A percentile compares a stretch with the other conserved stretches of the same genome.
Conservation (phyloP, 495 filamentous ascomycete species). For the Penicillium riverlandense region DNA sequence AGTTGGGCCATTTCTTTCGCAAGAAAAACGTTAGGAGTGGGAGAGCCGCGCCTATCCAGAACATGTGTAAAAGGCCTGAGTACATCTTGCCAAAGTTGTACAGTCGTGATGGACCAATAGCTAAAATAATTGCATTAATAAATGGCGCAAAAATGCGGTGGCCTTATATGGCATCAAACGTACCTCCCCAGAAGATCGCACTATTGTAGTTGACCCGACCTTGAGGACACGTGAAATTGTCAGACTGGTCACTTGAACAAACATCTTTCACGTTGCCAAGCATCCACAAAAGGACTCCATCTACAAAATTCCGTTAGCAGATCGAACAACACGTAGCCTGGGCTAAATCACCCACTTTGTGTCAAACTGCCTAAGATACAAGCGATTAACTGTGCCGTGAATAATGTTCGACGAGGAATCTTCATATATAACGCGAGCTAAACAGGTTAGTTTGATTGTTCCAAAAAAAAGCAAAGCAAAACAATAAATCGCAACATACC, state of each 20-base stretch:
- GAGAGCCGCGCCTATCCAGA: constrained; percentile 30
- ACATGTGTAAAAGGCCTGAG: constrained; percentile 22
- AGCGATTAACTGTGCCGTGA: constrained; percentile 31
- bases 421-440: constrained; percentile 36
- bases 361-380: constrained; percentile 32
- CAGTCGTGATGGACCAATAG: constrained; percentile 29
- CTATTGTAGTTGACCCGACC: constrained; percentile 34
- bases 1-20: constrained; percentile 27
- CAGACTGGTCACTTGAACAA: constrained; percentile 22
- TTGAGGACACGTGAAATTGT: constrained; percentile 35
- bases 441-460: background rate
- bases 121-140: background rate
- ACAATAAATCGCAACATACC: background rate
- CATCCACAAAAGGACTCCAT: constrained; percentile 35
- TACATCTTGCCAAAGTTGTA: constrained; percentile 16
- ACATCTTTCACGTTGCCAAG: constrained; percentile 31
- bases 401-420: constrained; percentile 30
- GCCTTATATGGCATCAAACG: background rate
- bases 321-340: too few relatives aligned
- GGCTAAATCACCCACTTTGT: constrained; percentile 4
- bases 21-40: constrained; percentile 20
- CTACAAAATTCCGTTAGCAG: background rate
- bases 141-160: too few relatives aligned
- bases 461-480: too few relatives aligned
- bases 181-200: constrained; percentile 28